Conservation (phyloP, 495 filamentous ascomycete species). For the Podospora anserina region DNA sequence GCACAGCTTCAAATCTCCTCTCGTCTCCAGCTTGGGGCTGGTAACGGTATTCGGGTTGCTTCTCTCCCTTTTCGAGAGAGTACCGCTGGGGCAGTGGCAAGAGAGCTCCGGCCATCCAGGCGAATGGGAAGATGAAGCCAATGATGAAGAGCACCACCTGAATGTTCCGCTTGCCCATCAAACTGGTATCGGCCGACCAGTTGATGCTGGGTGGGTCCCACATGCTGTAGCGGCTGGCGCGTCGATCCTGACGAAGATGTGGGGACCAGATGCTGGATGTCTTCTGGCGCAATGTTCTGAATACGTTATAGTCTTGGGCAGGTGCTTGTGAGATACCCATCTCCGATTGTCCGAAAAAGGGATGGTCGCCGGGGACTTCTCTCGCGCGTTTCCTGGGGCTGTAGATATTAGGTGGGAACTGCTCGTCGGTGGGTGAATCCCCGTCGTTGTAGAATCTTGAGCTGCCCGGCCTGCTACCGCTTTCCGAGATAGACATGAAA, state of each 20-base stretch:
- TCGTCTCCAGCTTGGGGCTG: constrained; percentile 48
- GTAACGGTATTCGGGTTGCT: constrained; percentile 42
- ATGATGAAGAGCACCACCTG: constrained; percentile 85
- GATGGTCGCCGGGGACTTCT: constrained; percentile 29
- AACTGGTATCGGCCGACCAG: constrained; percentile 55
- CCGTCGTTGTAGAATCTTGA: constrained; percentile 34
- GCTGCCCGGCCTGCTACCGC: constrained; percentile 39
- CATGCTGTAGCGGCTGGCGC: constrained; percentile 51
- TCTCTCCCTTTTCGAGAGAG: constrained; percentile 39
- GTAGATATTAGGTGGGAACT: constrained; percentile 48
- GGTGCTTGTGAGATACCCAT: constrained; percentile 35
- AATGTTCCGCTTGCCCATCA: constrained; percentile 66
- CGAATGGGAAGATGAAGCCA: constrained; percentile 83
- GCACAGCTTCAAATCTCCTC: constrained; percentile 70
- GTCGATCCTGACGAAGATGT: constrained; percentile 64
- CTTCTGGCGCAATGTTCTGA: constrained; percentile 39
- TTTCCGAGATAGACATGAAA: constrained; percentile 40
- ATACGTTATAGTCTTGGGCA: constrained; percentile 28
- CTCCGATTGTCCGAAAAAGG: constrained; percentile 25
- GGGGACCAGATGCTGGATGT: constrained; percentile 68
- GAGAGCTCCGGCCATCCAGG: constrained; percentile 83
- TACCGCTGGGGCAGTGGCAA: constrained; percentile 66
- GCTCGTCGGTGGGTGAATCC: constrained; percentile 45
- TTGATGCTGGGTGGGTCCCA: constrained; percentile 72
- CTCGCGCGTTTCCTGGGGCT: constrained; percentile 52